Evolutionary conservation across 2,329 filamentous ascomycete species (phyloP), one percentile per base, ranked within the genome.

Genomic region (Rasamsonia emersonii): DNA sequence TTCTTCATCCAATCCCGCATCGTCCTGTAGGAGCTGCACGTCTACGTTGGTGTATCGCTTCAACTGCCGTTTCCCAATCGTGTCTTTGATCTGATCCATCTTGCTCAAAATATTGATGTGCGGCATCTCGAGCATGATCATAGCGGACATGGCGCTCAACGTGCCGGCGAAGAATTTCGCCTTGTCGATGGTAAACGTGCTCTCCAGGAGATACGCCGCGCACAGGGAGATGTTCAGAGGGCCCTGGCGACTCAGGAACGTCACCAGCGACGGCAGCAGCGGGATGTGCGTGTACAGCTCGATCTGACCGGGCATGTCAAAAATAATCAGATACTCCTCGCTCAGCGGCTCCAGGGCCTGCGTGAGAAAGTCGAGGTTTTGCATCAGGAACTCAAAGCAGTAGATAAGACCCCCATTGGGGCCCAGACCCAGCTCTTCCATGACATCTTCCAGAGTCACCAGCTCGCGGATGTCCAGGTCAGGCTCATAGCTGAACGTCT

Each of bases 301-400:
- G 59, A 98, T 96, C 66, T 98, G 91, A 36, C 91, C 91, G 0
- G 91, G 91, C 83, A 96, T 95, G 63, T 98, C 91, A 64, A 98
- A 86, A 42, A 98, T 83, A 59, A 96, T 93, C 41, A 98, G 74
- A 59, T 94, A 95, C 50, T 96, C 91, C 50, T 98, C 91, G 7
- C 85, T 89, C 35, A 93, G 69, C 24, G 78, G 74, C 48, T 93
- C 86, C 35, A 95, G 76, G 11, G 82, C 78, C 41, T 93, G 82
- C 28, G 82, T 84, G 30, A 95, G 67, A 62, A 91, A 95, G 62
- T 94, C 86, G 41, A 94, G 77, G 55, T 95, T 94, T 58, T 94
- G 84, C 56, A 94, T 78, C 27, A 95, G 75, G 57, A 93, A 94
- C 62, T 95, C 88, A 62, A 95, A 94, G 65, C 88, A 95, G 70